Conservation (phyloP, 192 early-diverging fungal species). For the Allomyces macrogynus region DNA sequence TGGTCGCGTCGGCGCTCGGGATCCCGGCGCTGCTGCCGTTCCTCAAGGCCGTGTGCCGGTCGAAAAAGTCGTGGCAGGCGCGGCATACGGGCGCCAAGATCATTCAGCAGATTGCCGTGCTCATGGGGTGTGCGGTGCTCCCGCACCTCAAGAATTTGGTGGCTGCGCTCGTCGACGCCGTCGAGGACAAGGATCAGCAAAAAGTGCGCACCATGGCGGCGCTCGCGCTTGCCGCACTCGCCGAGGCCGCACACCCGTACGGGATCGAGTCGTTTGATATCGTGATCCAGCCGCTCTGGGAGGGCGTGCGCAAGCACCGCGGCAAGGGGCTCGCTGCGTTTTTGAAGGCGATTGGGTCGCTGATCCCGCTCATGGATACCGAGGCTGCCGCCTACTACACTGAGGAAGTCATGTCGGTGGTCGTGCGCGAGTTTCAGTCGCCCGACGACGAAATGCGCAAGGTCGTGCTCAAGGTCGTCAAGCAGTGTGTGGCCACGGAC, state of each 20-base stretch:
- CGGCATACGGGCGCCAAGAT: constrained; percentile 96
- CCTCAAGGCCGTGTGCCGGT: constrained; percentile 81
- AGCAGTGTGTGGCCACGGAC: constrained; percentile 86
- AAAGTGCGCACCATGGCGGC: constrained; percentile 90
- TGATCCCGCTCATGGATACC: constrained; percentile 92
- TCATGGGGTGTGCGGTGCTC: constrained; percentile 81
- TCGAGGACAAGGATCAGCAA: constrained; percentile 83
- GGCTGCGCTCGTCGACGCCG: constrained; percentile 68
- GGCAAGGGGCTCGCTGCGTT: constrained; percentile 92
- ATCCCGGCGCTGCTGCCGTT: constrained; percentile 88
- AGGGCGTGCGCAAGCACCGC: constrained; percentile 82
- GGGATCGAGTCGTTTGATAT: constrained; percentile 94
- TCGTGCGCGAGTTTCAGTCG: constrained; percentile 90
- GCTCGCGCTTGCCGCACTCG: constrained; percentile 79
- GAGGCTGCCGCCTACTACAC: constrained; percentile 90
- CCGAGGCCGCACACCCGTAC: constrained; percentile 92
- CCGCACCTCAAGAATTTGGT: constrained; percentile 90
- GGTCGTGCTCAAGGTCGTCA: constrained; percentile 92
- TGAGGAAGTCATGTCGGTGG: constrained; percentile 73
- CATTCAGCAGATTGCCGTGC: constrained; percentile 88
- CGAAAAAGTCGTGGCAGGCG: constrained; percentile 95
- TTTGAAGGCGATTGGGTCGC: constrained; percentile 94
- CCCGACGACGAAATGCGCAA: constrained; percentile 98
- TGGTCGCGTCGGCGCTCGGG: constrained; percentile 88
- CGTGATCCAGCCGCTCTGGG: constrained; percentile 76